Percentiles rank a stretch among this genome's conserved stretches.
These are phyloP conservation scores for Trichoderma oligosporum DNA, from an alignment of 2,329 filamentous ascomycete genomes.

Conservation along the genomic window DNA sequence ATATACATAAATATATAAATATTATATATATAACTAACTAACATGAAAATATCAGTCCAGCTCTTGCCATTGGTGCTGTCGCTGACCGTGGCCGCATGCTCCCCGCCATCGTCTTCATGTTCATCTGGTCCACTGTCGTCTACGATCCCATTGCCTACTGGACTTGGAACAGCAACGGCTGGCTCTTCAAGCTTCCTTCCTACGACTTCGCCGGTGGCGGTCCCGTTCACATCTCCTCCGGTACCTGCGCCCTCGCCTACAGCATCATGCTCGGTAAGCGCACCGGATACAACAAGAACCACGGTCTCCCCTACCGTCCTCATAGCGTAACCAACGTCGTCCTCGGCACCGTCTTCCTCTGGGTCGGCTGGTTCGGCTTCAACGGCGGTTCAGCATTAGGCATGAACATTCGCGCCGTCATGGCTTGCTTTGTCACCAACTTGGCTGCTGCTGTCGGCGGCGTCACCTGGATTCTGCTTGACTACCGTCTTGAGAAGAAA, in stretches of 20 bases:
- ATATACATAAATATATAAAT: background rate
- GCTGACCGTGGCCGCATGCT: conserved; percentile 60
- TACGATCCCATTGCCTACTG: conserved; percentile 73
- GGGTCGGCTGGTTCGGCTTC: conserved; percentile 97
- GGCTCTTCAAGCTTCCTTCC: conserved; percentile 64
- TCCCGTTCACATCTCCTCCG: conserved; percentile 71
- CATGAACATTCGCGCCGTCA: conserved; percentile 81
- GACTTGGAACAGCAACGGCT: conserved; percentile 73
- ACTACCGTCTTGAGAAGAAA: conserved; percentile 87
- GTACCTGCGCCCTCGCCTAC: conserved; percentile 68
- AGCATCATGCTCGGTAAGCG: conserved; percentile 70
- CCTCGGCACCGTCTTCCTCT: conserved; percentile 71
- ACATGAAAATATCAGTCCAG: conserved; percentile 37
- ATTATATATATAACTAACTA: background rate
- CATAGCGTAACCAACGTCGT: conserved; percentile 73
- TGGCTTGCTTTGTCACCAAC: conserved; percentile 87
- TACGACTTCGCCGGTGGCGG: conserved; percentile 74
- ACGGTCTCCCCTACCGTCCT: conserved; percentile 62
- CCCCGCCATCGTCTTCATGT: conserved; percentile 62
- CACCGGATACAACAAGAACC: conserved; percentile 55
- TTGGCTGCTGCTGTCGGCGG: conserved; percentile 77
- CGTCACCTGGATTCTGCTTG: conserved; percentile 78
- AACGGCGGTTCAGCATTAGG: conserved; percentile 80
- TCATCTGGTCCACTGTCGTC: conserved; percentile 67
- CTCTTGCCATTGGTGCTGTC: conserved; percentile 57